A percentile compares a stretch with the other conserved stretches of the same genome.
Conservation (phyloP, 2,329 filamentous ascomycete genomes). For the Ascochyta clinopodiicola region DNA sequence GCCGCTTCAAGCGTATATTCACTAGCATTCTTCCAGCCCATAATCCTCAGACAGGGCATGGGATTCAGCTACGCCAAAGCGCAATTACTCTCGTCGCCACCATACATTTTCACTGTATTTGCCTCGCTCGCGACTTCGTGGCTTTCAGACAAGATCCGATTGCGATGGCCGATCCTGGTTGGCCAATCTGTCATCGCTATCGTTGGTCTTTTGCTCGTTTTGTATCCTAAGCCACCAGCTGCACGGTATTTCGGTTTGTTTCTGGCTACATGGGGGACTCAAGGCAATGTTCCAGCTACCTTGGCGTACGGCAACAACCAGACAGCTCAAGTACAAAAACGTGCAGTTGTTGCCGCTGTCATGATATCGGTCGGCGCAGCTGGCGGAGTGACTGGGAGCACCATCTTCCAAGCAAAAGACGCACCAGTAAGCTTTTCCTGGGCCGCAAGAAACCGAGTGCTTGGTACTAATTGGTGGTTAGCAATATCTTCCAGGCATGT, state of each 20-base stretch:
- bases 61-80: conserved; percentile 32
- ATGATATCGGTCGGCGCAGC: conserved; percentile 37
- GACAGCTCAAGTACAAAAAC: conserved; percentile 38
- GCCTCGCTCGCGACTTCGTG: conserved; percentile 26
- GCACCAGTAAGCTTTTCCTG: conserved; percentile 24
- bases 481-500: conserved; percentile 38
- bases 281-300: conserved; percentile 27
- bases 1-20: conserved; percentile 36
- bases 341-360: conserved; percentile 39
- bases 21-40: conserved; percentile 32
- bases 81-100: conserved; percentile 32
- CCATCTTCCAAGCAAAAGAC: conserved; percentile 36
- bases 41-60: conserved; percentile 36
- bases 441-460: too few relatives aligned
- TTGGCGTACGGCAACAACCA: conserved; percentile 41
- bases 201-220: conserved; percentile 28
- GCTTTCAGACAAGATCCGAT: conserved; percentile 30
- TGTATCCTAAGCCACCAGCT: conserved; percentile 30
- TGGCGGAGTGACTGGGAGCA: conserved; percentile 35
- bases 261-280: conserved; percentile 30
- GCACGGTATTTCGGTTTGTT: conserved; percentile 36
- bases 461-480: not conserved
- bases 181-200: conserved; percentile 28
- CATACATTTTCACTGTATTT: conserved; percentile 32
- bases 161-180: conserved; percentile 33